Evolutionary conservation across 371 early-diverging fungal species (phyloP), one percentile per base, ranked within the genome.

Genomic region (Actinomucor elegans): DNA sequence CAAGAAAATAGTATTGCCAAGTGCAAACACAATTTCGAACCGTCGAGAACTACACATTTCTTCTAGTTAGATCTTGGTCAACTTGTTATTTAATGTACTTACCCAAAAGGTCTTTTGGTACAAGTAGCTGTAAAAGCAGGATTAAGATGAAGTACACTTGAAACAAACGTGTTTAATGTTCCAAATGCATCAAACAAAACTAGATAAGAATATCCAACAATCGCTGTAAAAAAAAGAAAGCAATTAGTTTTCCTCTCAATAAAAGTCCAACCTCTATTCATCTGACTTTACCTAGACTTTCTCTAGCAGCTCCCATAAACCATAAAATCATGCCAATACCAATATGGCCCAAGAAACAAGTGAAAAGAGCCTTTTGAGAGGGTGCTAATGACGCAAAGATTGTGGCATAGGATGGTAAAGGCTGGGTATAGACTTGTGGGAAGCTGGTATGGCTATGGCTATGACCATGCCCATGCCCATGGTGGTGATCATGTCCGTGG

Each of bases 331-430:
- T 51, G 18, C 82, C 80, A 29, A 79, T 62, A 2, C 51, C 14
- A 11, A 68, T 50, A 41, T 85, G 80, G 11, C 75, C 54, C 26
- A 75, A 7, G 38, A 79, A 76, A 76, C 80, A 83, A 0, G 82
- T 81, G 32, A 85, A 83, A 34, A 81, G 55, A 2, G 83, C 77
- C 57, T 85, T 83, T 66, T 85, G 83, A 29, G 52, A 57, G 6
- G 83, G 79, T 46, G 66, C 55, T 15, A 85, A 55, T 10, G 53
- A 52, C 8, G 60, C 59, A 48, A 81, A 71, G 12, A 78, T 66
- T 38, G 64, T 50, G 12, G 65, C 56, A 36, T 50, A 52, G 9
- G 62, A 62, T 27, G 59, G 67, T 3, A 62, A 37, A 24, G 58
- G 59, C 20, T 50, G 49, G 52, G 55, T 66, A 47, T 55, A 48